Conservation (phyloP, 352 stramenopile genomes). For the Phytophthora pistaciae region DNA sequence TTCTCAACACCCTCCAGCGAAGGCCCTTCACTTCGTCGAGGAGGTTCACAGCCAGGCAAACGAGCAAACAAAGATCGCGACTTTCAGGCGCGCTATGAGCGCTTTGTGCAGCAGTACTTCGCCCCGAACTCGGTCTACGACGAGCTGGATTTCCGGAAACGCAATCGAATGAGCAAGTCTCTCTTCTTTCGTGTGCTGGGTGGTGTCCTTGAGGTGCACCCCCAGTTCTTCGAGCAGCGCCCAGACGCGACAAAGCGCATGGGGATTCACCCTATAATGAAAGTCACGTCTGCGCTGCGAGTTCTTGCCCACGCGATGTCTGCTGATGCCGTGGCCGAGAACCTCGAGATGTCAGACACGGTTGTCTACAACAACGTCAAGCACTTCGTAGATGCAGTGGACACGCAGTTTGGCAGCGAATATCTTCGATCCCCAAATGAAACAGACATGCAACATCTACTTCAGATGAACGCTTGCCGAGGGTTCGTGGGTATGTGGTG, state of each 20-base stretch:
- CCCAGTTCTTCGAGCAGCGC: slow-evolving; percentile 7
- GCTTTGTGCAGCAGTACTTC: slow-evolving; percentile 6
- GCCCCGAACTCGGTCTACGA: not conserved
- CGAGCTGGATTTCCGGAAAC: not conserved
- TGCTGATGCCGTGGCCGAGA: not conserved
- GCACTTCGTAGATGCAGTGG: slow-evolving; percentile 3
- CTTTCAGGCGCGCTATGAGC: slow-evolving; percentile 4
- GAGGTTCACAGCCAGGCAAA: slow-evolving; percentile 2
- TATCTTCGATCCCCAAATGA: slow-evolving; percentile 4
- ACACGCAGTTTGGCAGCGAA: not conserved
- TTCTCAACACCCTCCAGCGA: not conserved
- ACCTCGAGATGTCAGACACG: not conserved
- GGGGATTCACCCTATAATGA: slow-evolving; percentile 8
- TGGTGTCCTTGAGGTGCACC: not conserved
- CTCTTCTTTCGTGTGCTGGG: slow-evolving; percentile 2
- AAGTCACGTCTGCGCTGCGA: slow-evolving; percentile 5
- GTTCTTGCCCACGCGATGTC: slow-evolving; percentile 7
- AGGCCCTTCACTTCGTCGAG: not conserved
- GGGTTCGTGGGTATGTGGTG: slow-evolving; percentile 10
- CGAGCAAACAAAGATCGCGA: slow-evolving; percentile 2
- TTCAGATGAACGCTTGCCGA: slow-evolving; percentile 4
- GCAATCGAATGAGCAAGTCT: slow-evolving; percentile 4
- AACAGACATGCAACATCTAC: not conserved
- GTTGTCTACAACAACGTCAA: not conserved
- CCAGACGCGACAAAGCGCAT: slow-evolving; percentile 1